phyloP scores from a whole-genome alignment of 1,284 basidiomycete genomes.

The Singerocomus inundabilis region DNA sequence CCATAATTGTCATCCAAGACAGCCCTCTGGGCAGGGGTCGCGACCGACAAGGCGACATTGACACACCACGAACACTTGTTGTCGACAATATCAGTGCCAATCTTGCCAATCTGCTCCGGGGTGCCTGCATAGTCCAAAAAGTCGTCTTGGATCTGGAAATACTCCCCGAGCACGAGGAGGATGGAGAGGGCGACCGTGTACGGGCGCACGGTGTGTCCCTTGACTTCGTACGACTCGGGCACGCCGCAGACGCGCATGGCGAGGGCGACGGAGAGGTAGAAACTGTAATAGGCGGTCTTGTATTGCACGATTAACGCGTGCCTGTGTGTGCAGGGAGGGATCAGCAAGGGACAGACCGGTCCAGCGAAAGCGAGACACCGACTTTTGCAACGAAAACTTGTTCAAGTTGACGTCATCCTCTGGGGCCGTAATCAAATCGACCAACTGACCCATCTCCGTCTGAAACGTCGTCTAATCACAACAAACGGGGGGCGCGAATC shows the following conservation, averaged over 20 bases:
- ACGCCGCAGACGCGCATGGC: slow-evolving; percentile 84
- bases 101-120: slow-evolving; percentile 93
- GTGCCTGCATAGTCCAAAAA: slow-evolving; percentile 92
- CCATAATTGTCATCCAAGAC: slow-evolving; percentile 85
- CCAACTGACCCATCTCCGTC: slow-evolving; percentile 92
- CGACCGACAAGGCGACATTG: slow-evolving; percentile 79
- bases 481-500: too few relatives aligned
- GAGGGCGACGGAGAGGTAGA: slow-evolving; percentile 96
- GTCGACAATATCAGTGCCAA: slow-evolving; percentile 97
- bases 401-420: slow-evolving; percentile 85
- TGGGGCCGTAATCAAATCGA: slow-evolving; percentile 94
- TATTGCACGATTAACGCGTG: slow-evolving; percentile 94
- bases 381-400: slow-evolving; percentile 89
- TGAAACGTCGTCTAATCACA: too few relatives aligned
- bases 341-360: too few relatives aligned
- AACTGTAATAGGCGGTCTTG: slow-evolving; percentile 98
- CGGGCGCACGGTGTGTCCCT: slow-evolving; percentile 45
- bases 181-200: slow-evolving; percentile 84
- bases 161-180: slow-evolving; percentile 92
- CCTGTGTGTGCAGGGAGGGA: too few relatives aligned
- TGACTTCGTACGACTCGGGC: slow-evolving; percentile 47
- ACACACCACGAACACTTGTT: slow-evolving; percentile 99
- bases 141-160: slow-evolving; percentile 99
- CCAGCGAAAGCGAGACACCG: too few relatives aligned
- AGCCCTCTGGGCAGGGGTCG: slow-evolving; percentile 53